Evolutionary conservation across 768 basidiomycete species (phyloP), one percentile per base, ranked within the genome.

Genomic region (Trametes gibbosa): DNA sequence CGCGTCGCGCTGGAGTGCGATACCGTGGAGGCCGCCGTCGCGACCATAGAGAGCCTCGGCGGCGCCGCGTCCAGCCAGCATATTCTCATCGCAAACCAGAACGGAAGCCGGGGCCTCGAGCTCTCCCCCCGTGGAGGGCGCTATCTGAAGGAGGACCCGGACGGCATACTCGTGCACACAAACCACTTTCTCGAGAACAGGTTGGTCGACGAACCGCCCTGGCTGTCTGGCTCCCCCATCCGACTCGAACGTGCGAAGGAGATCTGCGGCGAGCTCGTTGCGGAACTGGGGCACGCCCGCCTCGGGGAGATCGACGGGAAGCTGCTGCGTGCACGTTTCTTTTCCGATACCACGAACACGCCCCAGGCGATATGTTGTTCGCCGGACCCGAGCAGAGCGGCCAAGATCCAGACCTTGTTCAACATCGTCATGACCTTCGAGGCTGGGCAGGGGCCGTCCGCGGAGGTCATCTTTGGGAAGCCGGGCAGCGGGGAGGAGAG

Each of bases 161-260:
- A 67, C 52, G 70, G 73, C 13, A 40, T 72, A 14, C 49, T 75
- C 57, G 62, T 65, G n/a, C 74, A 75, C 65, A 72, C 73, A 25
- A 75, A 75, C 63, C 74, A 75, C 62, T 73, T 75, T 56, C 64
- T 75, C 4, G 57, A 64, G 62, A 73, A 70, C 63, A 69, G 50
- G 56, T 60, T 69, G 35, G 69, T 73, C 24, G 66, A 68, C 43
- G 73, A 74, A 63, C 68, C 69, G 29, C 65, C 65, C 5, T 74
- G 73, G 71, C 66, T 72, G 35, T 51, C 63, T 19, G 70, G 71
- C 42, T 74, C 72, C 8, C 69, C 69, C 16, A 32, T 68, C 37
- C 68, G 74, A 17, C 65, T 73, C 23, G 65, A 55, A 35, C 66
- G 73, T 16, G 67, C 69, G 1, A 56, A 63, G 17, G 51, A 48